Conservation (phyloP, 495 filamentous ascomycete genomes). For the Endocarpon pusillum region DNA sequence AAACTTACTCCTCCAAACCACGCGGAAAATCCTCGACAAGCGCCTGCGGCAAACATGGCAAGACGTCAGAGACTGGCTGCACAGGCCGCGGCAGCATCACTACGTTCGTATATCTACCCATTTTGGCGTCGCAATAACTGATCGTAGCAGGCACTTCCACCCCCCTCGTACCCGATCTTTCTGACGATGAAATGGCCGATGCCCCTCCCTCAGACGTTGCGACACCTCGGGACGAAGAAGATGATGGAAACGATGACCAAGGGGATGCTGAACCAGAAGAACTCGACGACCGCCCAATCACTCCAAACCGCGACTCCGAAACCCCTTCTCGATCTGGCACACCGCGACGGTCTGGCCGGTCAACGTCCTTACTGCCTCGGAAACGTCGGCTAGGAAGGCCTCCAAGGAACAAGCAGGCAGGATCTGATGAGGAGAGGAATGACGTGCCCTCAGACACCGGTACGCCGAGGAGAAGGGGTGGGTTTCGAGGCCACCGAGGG, state of each 20-base stretch:
- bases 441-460: constrained; percentile 35
- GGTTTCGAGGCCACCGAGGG: constrained; percentile 58
- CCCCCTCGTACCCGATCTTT: constrained; percentile 25
- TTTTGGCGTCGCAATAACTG: neutral
- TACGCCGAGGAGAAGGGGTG: constrained; percentile 43
- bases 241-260: constrained; percentile 16
- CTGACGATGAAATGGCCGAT: constrained; percentile 33
- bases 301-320: constrained; percentile 24
- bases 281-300: constrained; percentile 17
- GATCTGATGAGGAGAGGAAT: constrained; percentile 51
- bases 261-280: constrained; percentile 18
- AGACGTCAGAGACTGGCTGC: constrained; percentile 31
- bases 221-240: constrained; percentile 18
- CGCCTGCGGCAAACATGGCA: constrained; percentile 27
- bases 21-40: no score
- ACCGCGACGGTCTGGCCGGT: constrained; percentile 16
- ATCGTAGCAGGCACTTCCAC: constrained; percentile 25
- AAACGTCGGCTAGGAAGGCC: constrained; percentile 72
- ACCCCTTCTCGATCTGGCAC: constrained; percentile 20
- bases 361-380: constrained; percentile 40
- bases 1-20: no score
- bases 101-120: constrained; percentile 18
- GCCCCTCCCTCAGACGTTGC: constrained; percentile 22
- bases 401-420: constrained; percentile 64
- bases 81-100: constrained; percentile 30